Conservation (phyloP, 1,284 basidiomycete genomes). For the Sutorius eximius region DNA sequence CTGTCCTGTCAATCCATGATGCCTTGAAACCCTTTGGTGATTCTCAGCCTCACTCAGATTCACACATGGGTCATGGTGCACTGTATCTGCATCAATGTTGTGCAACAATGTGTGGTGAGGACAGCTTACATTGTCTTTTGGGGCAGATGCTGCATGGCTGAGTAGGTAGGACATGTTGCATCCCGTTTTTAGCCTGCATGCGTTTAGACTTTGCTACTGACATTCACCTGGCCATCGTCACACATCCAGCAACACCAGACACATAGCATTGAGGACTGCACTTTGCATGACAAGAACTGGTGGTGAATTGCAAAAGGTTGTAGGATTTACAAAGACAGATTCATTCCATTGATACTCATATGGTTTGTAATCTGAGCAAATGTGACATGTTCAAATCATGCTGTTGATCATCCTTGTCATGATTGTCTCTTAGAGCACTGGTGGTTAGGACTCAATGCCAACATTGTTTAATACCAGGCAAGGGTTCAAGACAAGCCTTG, state of each 20-base stretch:
- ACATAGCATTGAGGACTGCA: constrained; percentile 51
- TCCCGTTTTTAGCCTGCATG: constrained; percentile 32
- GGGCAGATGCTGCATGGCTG: constrained; percentile 43
- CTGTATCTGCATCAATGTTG: constrained; percentile 50
- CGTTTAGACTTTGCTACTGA: constrained; percentile 45
- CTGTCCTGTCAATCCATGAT: too few relatives aligned
- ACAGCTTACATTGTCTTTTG: constrained; percentile 23
- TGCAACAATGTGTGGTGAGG: constrained; percentile 33
- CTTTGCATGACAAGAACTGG: constrained; percentile 54
- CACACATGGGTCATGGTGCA: constrained; percentile 27
- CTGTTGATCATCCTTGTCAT: constrained; percentile 36
- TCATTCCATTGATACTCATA: constrained; percentile 79
- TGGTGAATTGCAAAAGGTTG: constrained; percentile 47
- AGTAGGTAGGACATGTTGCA: constrained; percentile 43
- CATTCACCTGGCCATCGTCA: constrained; percentile 56
- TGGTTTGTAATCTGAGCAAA: constrained; percentile 48
- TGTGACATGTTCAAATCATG: constrained; percentile 40
- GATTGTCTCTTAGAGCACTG: too few relatives aligned
- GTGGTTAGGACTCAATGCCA: too few relatives aligned
- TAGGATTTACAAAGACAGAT: constrained; percentile 77
- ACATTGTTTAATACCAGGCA: too few relatives aligned
- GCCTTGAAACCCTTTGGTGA: too few relatives aligned
- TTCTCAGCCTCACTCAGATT: too few relatives aligned
- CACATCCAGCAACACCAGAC: constrained; percentile 62
- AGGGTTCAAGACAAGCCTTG: too few relatives aligned